Conservation (phyloP, 2,329 filamentous ascomycete genomes). For the Furcasterigmium furcatum region DNA sequence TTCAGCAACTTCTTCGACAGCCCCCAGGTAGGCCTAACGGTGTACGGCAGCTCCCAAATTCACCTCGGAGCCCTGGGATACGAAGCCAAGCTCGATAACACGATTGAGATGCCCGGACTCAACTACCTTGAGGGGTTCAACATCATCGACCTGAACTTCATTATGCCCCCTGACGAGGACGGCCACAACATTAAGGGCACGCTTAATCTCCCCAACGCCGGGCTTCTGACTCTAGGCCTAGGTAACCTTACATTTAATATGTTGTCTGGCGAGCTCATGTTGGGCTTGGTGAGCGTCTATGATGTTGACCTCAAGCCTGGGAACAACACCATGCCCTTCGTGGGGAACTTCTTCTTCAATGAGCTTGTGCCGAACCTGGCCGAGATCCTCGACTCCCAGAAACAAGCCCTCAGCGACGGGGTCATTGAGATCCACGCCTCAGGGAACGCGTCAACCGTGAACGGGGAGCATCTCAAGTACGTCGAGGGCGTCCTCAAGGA, state of each 20-base stretch:
- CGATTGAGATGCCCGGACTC: slow-evolving; percentile 32
- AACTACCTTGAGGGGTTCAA: slow-evolving; percentile 34
- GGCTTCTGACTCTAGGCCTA: slow-evolving; percentile 36
- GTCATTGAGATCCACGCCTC: slow-evolving; percentile 35
- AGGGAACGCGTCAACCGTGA: slow-evolving; percentile 36
- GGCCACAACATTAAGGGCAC: slow-evolving; percentile 39
- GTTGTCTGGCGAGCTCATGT: slow-evolving; percentile 29
- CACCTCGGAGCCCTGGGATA: slow-evolving; percentile 36
- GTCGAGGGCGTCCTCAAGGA: slow-evolving; percentile 39
- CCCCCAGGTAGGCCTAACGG: slow-evolving; percentile 29
- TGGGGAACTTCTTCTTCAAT: slow-evolving; percentile 36
- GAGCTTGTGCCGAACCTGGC: slow-evolving; percentile 36
- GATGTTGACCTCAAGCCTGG: slow-evolving; percentile 36
- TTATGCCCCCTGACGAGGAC: slow-evolving; percentile 29
- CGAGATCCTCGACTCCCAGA: slow-evolving; percentile 32
- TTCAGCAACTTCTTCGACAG: slow-evolving; percentile 36
- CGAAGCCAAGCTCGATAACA: slow-evolving; percentile 34
- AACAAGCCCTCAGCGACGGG: slow-evolving; percentile 29
- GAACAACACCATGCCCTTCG: slow-evolving; percentile 37
- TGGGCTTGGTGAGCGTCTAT: slow-evolving; percentile 34
- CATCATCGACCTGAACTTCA: slow-evolving; percentile 28
- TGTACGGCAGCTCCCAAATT: slow-evolving; percentile 30
- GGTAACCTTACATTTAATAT: slow-evolving; percentile 45
- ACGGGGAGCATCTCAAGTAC: slow-evolving; percentile 39
- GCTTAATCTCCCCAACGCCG: slow-evolving; percentile 41